Evolutionary conservation across 163 green algal genomes (phyloP).

Genomic region (Volvox carteri): DNA sequence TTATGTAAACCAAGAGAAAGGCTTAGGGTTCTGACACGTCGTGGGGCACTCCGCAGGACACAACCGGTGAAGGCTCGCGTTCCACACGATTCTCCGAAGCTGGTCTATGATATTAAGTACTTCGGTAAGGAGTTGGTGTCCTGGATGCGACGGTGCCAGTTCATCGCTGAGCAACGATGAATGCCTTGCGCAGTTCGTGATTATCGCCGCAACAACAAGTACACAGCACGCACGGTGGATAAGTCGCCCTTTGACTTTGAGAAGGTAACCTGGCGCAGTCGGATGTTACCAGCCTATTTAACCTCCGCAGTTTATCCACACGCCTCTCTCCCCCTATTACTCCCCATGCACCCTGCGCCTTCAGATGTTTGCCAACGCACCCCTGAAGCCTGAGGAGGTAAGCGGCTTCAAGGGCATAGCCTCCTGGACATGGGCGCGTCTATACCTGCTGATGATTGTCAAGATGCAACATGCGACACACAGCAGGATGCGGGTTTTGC

Average conservation of each 20-base stretch:
- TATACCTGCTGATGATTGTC: too few species aligned
- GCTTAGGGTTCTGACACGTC: too few species aligned
- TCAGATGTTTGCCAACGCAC: constrained; percentile 59
- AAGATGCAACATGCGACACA: too few species aligned
- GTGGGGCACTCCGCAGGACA: constrained; percentile 71
- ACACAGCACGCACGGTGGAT: constrained; percentile 63
- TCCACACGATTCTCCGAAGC: constrained; percentile 71
- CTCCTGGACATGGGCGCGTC: background rate
- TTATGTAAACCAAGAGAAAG: too few species aligned
- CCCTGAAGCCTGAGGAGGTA: constrained; percentile 63
- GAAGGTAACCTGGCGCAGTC: constrained; percentile 58
- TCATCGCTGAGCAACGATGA: background rate
- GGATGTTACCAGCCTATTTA: too few species aligned
- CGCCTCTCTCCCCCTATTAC: background rate
- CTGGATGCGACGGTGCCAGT: background rate
- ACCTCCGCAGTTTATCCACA: background rate
- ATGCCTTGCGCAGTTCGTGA: constrained; percentile 63
- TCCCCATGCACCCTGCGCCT: background rate
- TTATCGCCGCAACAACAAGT: constrained; percentile 73
- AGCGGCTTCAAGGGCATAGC: background rate
- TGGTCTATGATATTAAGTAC: constrained; percentile 90
- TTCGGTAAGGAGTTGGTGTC: constrained; percentile 67
- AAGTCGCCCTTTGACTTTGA: constrained; percentile 65
- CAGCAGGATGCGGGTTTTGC: too few species aligned
- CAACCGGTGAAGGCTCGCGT: constrained; percentile 76